A percentile compares a stretch with the other conserved stretches of the same genome.
Conservation (phyloP, 495 filamentous ascomycete genomes). For the Podospora bellae-mahoneyi region DNA sequence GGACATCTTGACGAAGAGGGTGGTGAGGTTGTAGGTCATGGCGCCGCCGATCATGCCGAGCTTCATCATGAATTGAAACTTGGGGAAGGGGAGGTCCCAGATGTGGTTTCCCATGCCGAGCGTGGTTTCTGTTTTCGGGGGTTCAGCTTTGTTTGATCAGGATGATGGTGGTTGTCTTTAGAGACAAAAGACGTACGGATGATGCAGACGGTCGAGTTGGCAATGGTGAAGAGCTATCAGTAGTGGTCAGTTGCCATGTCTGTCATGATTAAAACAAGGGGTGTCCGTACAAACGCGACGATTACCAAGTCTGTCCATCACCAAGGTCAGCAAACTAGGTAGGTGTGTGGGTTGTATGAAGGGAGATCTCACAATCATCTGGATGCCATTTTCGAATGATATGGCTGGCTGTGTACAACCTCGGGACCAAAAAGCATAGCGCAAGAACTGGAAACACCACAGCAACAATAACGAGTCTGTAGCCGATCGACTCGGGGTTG, state of each 20-base stretch:
- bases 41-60: slow-evolving; percentile 25
- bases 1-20: slow-evolving; percentile 34
- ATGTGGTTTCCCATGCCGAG: slow-evolving; percentile 15
- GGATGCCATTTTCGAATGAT: slow-evolving; percentile 27
- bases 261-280: neutral
- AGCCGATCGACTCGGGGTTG: slow-evolving; percentile 25
- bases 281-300: slow-evolving; percentile 3
- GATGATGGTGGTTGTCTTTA: too few relatives aligned
- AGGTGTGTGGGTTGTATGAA: neutral
- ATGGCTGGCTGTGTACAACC: slow-evolving; percentile 24
- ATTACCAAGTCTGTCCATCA: slow-evolving; percentile 12
- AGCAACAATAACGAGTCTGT: slow-evolving; percentile 21
- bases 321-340: slow-evolving; percentile 3
- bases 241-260: neutral
- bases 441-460: slow-evolving; percentile 24
- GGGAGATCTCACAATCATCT: slow-evolving; percentile 28
- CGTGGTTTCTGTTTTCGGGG: slow-evolving; percentile 2
- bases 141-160: too few relatives aligned
- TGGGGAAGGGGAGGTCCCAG: slow-evolving; percentile 4
- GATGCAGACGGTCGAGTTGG: slow-evolving; percentile 12
- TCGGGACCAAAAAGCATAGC: slow-evolving; percentile 21
- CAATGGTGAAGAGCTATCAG: slow-evolving; percentile 8
- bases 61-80: slow-evolving; percentile 14
- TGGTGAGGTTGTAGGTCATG: slow-evolving; percentile 26
- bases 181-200: slow-evolving; percentile 4